Evolutionary conservation across 345 rosid species (phyloP), one percentile per base, ranked within the genome.

Genomic region (Pistacia integerrima): DNA sequence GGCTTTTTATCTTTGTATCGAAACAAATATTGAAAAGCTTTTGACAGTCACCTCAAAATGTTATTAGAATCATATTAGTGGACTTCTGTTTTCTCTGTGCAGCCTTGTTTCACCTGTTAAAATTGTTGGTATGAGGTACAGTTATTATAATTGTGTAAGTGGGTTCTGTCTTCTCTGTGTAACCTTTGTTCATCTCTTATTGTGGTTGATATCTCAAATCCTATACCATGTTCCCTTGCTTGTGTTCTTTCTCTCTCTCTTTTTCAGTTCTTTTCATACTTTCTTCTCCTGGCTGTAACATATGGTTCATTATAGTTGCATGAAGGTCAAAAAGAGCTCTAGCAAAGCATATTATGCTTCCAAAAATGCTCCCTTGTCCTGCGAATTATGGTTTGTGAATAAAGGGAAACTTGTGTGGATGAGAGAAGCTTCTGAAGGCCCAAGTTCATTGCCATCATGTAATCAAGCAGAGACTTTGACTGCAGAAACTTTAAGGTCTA

Each of bases 341-440:
- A 79, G 73, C 46, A 88, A 85, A 84, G 88, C 82, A 11, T 81
- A 75, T 66, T 90, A 85, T 79, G 86, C 79, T 28, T 85, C 82
- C 0, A 88, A 80, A 83, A 66, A 81, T 70, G 90, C 84, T 71
- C 93, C 94, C 0, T 5, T 66, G 16, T 86, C 82, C 75, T 90
- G 93, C 77, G 90, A 88, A 83, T 86, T 92, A 74, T 85, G 87
- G 89, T 86, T 90, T 80, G 82, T 92, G 66, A 81, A 85, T 80
- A 92, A 88, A 84, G 93, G 94, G 60, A 86, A 83, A 56, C 85
- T 67, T 74, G 46, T 84, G 0, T 82, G 97, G 93, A 90, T 86
- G 10, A 82, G 88, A 81, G 89, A 86, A 82, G 88, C 93, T 76
- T 73, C 77, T 46, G 90, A 83, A 74, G 78, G 44, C 57, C 74